Evolutionary conservation across 2,329 filamentous ascomycete species (phyloP).

Genomic region (Curvularia sp.): DNA sequence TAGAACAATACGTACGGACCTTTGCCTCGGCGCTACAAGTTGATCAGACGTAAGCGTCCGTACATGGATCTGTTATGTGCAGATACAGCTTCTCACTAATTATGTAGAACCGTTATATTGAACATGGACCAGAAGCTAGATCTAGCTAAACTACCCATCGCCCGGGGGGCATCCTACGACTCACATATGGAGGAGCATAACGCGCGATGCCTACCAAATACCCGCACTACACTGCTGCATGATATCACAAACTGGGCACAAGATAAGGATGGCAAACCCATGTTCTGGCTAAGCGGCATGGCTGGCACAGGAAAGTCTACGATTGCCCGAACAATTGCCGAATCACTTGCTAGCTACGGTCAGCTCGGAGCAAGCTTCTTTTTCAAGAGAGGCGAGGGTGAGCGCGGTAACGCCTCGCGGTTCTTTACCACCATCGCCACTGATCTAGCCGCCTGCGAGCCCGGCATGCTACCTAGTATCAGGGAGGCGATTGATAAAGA

Average conservation of each 20-base stretch:
- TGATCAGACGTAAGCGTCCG: constrained; percentile 44
- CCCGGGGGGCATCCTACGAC: constrained; percentile 24
- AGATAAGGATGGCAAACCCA: constrained; percentile 19
- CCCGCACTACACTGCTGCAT: constrained; percentile 34
- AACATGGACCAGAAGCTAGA: constrained; percentile 20
- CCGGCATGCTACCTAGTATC: constrained; percentile 17
- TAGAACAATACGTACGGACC: constrained; percentile 37
- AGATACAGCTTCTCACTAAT: constrained; percentile 12
- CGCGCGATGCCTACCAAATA: constrained; percentile 32
- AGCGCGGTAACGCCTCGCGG: constrained; percentile 18
- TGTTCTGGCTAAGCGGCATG: constrained; percentile 45
- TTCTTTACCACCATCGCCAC: constrained; percentile 30
- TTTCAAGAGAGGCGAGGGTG: constrained; percentile 23
- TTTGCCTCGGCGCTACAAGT: constrained; percentile 45
- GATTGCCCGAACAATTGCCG: constrained; percentile 33
- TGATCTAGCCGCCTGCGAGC: constrained; percentile 18
- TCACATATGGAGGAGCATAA: constrained; percentile 27
- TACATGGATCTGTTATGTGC: constrained; percentile 27
- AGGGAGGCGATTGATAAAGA: constrained; percentile 23
- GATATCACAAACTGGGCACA: constrained; percentile 33
- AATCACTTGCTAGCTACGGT: constrained; percentile 1
- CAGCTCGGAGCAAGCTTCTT: constrained; percentile 25
- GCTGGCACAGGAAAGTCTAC: constrained; percentile 15
- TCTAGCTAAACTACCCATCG: constrained; percentile 24
- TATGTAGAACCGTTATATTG: constrained; percentile 11